These are phyloP conservation scores for Penicillium nucicola DNA, from an alignment of 495 filamentous ascomycete species.

Conservation along the genomic window DNA sequence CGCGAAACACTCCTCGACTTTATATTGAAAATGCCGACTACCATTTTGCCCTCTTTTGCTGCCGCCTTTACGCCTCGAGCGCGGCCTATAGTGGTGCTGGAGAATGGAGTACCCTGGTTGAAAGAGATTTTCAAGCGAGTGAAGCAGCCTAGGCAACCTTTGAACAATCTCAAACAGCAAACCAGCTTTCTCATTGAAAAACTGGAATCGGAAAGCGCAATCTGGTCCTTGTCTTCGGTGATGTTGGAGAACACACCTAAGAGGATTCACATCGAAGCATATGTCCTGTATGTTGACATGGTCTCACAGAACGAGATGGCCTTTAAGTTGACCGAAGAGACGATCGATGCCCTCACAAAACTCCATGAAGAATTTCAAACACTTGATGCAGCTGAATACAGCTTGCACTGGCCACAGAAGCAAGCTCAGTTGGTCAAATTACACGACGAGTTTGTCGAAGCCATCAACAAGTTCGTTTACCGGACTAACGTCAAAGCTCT, in stretches of 20 bases:
- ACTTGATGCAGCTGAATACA: slow-evolving; percentile 79
- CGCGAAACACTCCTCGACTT: slow-evolving; percentile 26
- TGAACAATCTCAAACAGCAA: slow-evolving; percentile 96
- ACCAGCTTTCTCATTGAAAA: slow-evolving; percentile 94
- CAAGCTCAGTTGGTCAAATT: slow-evolving; percentile 92
- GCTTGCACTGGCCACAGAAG: slow-evolving; percentile 96
- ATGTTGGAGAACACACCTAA: slow-evolving; percentile 91
- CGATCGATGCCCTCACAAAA: slow-evolving; percentile 89
- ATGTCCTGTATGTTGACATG: slow-evolving; percentile 99
- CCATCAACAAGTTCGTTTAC: slow-evolving; percentile 95
- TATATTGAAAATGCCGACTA: slow-evolving; percentile 71
- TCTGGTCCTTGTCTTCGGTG: slow-evolving; percentile 91
- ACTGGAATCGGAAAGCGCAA: slow-evolving; percentile 81
- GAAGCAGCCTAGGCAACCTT: slow-evolving; percentile 91
- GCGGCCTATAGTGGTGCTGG: slow-evolving; percentile 88
- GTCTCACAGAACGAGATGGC: slow-evolving; percentile 95
- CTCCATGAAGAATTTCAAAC: slow-evolving; percentile 97
- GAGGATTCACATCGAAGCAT: slow-evolving; percentile 90
- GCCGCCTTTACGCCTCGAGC: slow-evolving; percentile 93
- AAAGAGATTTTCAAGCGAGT: slow-evolving; percentile 94
- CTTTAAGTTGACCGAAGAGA: slow-evolving; percentile 93
- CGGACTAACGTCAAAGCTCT: slow-evolving; percentile 82
- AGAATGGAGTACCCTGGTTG: slow-evolving; percentile 91
- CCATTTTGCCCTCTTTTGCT: slow-evolving; percentile 89
- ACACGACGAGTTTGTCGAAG: slow-evolving; percentile 94